Conservation (phyloP, 2,329 filamentous ascomycete species). For the Pseudodiploospora longispora region DNA sequence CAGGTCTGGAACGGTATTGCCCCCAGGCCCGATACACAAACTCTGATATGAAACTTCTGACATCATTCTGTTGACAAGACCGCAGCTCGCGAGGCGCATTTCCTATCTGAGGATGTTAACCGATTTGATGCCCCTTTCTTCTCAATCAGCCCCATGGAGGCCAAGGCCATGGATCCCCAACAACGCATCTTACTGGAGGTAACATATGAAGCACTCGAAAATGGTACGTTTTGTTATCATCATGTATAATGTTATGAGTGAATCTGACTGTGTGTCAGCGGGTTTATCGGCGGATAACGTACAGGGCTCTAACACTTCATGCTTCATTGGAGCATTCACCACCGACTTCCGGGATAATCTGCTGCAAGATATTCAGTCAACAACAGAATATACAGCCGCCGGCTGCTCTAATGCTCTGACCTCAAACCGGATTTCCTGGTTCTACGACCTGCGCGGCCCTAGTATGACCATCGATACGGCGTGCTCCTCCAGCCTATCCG, state of each 20-base stretch:
- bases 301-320: no score
- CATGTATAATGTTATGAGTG: no score
- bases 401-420: slow-evolving; percentile 30
- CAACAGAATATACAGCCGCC: no score
- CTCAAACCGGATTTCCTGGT: slow-evolving; percentile 44
- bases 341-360: no score
- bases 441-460: slow-evolving; percentile 44
- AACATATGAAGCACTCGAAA: slow-evolving; percentile 9
- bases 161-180: slow-evolving; percentile 16
- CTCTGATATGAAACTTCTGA: no score
- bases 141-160: slow-evolving; percentile 7
- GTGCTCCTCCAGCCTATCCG: slow-evolving; percentile 39
- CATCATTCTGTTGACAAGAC: neutral
- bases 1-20: neutral
- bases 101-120: slow-evolving; percentile 17
- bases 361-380: no score
- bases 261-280: no score
- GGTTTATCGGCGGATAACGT: no score
- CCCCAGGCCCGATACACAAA: no score
- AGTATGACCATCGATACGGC: slow-evolving; percentile 43
- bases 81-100: slow-evolving; percentile 16
- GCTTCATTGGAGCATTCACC: no score
- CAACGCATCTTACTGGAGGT: slow-evolving; percentile 25
- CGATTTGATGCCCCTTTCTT: slow-evolving; percentile 9
- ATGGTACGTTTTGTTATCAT: no score